Evolutionary conservation across 768 basidiomycete species (phyloP).

Genomic region (Psilocybe sp.): DNA sequence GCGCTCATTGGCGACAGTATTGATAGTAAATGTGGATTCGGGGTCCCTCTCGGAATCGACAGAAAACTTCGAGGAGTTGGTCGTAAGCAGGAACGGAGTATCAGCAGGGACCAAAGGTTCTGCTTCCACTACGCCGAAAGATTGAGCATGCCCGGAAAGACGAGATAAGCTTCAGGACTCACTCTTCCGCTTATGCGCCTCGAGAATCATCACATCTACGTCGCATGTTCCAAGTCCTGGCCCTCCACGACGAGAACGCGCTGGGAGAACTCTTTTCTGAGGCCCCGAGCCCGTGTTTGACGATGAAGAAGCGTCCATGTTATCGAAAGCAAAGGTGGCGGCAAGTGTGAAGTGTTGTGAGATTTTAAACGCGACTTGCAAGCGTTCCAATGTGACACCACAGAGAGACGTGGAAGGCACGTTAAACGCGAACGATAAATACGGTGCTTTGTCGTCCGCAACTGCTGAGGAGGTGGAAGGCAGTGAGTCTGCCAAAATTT

Average conservation of each 20-base stretch:
- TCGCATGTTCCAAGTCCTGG: slow-evolving; percentile 79
- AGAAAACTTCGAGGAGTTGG: slow-evolving; percentile 50
- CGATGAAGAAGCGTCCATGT: slow-evolving; percentile 38
- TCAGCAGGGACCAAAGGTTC: slow-evolving; percentile 67
- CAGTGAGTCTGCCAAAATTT: slow-evolving; percentile 9
- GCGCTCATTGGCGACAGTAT: slow-evolving; percentile 59
- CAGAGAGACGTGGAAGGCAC: slow-evolving; percentile 1
- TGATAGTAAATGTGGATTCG: slow-evolving; percentile 40
- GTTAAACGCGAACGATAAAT: slow-evolving; percentile 1
- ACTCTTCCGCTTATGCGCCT: slow-evolving; percentile 78
- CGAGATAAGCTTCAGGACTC: slow-evolving; percentile 26
- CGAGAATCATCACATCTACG: slow-evolving; percentile 80
- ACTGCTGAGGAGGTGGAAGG: background rate
- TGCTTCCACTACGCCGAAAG: slow-evolving; percentile 53
- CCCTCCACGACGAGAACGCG: slow-evolving; percentile 77
- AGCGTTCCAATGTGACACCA: background rate
- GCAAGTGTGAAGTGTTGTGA: slow-evolving; percentile 2
- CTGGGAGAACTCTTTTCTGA: slow-evolving; percentile 78
- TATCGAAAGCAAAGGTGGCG: slow-evolving; percentile 1
- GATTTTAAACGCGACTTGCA: background rate
- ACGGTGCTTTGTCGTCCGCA: background rate
- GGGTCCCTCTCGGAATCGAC: slow-evolving; percentile 35
- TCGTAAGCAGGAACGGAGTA: slow-evolving; percentile 71
- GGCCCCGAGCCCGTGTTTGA: slow-evolving; percentile 32
- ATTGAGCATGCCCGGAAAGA: slow-evolving; percentile 10